These are phyloP conservation scores for Cladosporium sphaerospermum DNA, from an alignment of 2,329 filamentous ascomycete species.

Conservation along the genomic window DNA sequence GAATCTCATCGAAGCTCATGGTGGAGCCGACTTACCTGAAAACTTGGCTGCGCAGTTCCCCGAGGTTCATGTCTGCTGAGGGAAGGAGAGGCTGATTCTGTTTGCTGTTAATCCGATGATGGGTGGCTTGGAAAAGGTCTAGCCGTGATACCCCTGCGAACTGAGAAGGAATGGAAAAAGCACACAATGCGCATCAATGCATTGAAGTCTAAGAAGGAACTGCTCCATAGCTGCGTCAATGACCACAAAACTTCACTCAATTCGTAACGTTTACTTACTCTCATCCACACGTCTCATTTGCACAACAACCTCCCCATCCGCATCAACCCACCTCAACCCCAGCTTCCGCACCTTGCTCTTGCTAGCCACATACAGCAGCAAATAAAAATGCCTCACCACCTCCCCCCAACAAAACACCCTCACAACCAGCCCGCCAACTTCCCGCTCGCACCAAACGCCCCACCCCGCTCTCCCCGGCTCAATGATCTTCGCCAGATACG, in stretches of 20 bases:
- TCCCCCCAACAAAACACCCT: slow-evolving; percentile 75
- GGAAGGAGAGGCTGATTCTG: too few species aligned
- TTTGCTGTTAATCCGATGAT: too few species aligned
- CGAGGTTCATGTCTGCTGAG: not conserved
- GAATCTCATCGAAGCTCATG: slow-evolving; percentile 8
- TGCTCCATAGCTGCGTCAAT: too few species aligned
- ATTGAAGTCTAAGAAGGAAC: too few species aligned
- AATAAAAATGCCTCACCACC: slow-evolving; percentile 64
- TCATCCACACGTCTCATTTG: slow-evolving; percentile 34
- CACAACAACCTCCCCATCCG: slow-evolving; percentile 50
- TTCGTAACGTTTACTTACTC: too few species aligned
- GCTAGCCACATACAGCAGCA: slow-evolving; percentile 68
- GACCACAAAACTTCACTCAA: too few species aligned
- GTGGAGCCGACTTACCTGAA: not conserved
- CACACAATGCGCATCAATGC: too few species aligned
- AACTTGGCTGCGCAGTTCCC: not conserved
- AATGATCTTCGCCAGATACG: slow-evolving; percentile 55
- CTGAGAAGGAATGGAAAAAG: too few species aligned
- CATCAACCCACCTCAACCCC: slow-evolving; percentile 61
- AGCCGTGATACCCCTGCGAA: too few species aligned
- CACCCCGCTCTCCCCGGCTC: slow-evolving; percentile 56
- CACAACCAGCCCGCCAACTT: slow-evolving; percentile 36
- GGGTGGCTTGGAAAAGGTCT: too few species aligned
- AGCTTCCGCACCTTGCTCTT: slow-evolving; percentile 54
- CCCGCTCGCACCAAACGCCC: slow-evolving; percentile 54